These are phyloP conservation scores for Penicillium sp. DNA, from an alignment of 2,329 filamentous ascomycete species.

Conservation along the genomic window DNA sequence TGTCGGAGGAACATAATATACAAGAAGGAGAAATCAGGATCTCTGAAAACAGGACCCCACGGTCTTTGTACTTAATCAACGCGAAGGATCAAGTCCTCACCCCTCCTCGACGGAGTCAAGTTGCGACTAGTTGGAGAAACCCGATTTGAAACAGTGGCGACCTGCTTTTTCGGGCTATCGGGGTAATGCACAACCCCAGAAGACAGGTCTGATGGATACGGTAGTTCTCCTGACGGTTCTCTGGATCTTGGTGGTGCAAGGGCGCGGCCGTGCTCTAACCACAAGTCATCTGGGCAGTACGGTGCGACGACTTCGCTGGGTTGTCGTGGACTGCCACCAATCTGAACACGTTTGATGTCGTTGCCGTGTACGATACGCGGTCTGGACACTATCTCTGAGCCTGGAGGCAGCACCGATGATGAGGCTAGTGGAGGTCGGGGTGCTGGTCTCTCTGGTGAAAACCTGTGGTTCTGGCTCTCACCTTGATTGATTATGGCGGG, in stretches of 20 bases:
- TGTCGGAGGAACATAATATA: neutral
- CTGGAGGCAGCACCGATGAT: constrained; percentile 20
- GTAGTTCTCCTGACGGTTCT: constrained; percentile 6
- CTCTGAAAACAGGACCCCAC: too few species aligned
- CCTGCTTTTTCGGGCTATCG: constrained; percentile 23
- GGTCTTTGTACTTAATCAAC: constrained; percentile 23
- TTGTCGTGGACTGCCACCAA: constrained; percentile 29
- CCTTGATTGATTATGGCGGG: constrained; percentile 2
- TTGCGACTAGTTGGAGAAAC: constrained; percentile 26
- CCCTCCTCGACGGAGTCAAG: constrained; percentile 31
- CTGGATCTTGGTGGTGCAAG: neutral
- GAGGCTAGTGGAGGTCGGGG: constrained; percentile 18
- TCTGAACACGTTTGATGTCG: constrained; percentile 34
- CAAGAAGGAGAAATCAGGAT: neutral
- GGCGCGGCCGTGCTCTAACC: constrained; percentile 21
- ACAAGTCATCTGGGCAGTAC: constrained; percentile 32
- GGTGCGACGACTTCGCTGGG: constrained; percentile 24
- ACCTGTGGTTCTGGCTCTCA: constrained; percentile 1
- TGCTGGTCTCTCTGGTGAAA: constrained; percentile 6
- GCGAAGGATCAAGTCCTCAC: constrained; percentile 32
- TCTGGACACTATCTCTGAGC: constrained; percentile 31
- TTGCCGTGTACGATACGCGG: constrained; percentile 33
- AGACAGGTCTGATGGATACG: constrained; percentile 21
- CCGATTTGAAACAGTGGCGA: constrained; percentile 7
- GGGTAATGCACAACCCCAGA: constrained; percentile 18